Evolutionary conservation across 2,329 filamentous ascomycete genomes (phyloP).

Genomic region (Septoria linicola): DNA sequence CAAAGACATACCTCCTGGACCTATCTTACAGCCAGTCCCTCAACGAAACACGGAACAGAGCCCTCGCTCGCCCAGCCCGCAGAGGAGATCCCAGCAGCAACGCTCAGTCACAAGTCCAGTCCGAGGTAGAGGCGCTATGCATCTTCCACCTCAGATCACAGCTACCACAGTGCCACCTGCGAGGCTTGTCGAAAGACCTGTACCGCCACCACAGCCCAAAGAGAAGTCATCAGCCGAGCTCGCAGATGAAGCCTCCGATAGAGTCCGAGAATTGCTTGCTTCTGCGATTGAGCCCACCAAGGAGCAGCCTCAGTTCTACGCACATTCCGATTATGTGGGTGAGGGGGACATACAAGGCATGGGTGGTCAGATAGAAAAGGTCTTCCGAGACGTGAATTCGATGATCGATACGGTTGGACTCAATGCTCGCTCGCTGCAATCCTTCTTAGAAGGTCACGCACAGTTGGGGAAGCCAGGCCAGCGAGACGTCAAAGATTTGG

Average conservation of each 20-base stretch:
- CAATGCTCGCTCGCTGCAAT: slow-evolving; percentile 67
- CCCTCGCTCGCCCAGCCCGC: slow-evolving; percentile 70
- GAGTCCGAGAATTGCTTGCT: slow-evolving; percentile 62
- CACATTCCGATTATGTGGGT: slow-evolving; percentile 49
- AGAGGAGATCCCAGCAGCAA: slow-evolving; percentile 38
- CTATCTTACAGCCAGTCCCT: slow-evolving; percentile 53
- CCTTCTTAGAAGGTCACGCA: slow-evolving; percentile 66
- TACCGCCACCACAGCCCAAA: slow-evolving; percentile 36
- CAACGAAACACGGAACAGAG: slow-evolving; percentile 41
- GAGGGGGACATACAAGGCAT: slow-evolving; percentile 43
- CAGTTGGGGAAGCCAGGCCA: slow-evolving; percentile 51
- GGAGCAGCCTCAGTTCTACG: slow-evolving; percentile 66
- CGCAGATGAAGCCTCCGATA: slow-evolving; percentile 68
- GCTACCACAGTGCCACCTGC: slow-evolving; percentile 35
- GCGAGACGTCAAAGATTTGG: slow-evolving; percentile 62
- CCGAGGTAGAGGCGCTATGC: slow-evolving; percentile 14
- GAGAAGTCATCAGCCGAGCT: slow-evolving; percentile 50
- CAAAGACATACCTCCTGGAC: slow-evolving; percentile 46
- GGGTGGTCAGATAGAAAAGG: slow-evolving; percentile 50
- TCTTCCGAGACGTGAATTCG: slow-evolving; percentile 78
- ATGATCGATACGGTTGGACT: slow-evolving; percentile 94
- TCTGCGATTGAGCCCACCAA: slow-evolving; percentile 62
- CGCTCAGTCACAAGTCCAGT: slow-evolving; percentile 55
- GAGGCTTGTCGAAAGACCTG: slow-evolving; percentile 35
- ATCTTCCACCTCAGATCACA: slow-evolving; percentile 32